Evolutionary conservation across 1,284 basidiomycete species (phyloP), one percentile per base, ranked within the genome.

Genomic region (Sporisorium exsertum): DNA sequence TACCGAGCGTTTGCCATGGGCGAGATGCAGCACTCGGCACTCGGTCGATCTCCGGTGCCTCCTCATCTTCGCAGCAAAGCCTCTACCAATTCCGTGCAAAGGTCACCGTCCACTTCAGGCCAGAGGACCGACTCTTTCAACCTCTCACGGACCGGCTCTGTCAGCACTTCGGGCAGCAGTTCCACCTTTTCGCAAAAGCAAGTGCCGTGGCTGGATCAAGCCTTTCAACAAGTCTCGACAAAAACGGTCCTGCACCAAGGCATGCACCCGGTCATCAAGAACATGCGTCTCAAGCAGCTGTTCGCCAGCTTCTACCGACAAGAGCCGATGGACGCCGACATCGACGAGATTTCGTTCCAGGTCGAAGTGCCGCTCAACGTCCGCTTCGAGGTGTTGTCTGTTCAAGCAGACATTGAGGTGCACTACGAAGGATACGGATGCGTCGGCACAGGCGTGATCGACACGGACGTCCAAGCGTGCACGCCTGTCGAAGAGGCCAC

Each of bases 161-260:
- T 64, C 16, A 71, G 68, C 53, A 64, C 59, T 0, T 58, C 65
- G 5, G 37, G 40, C 46, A 64, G 40, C 46, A 64, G 60, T 42
- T 54, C 63, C 2, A 42, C 59, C 5, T 63, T 71, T 18, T 33
- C 55, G 27, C 66, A 65, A 18, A 73, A 69, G 51, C 64, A 75
- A 27, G 75, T 82, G 27, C 68, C 77, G 3, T 82, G 80, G 80
- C 61, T 82, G 13, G 79, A 82, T 49, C 58, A 66, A 33, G 79
- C 80, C 7, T 72, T 82, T 46, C 62, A 72, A 32, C 71, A 67
- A 51, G 63, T 82, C 13, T 49, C 62, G 24, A 61, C 58, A 43
- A 54, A n/a, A n/a, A 67, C 64, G 18, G 16, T 65, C 20, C 52
- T 74, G 9, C 58, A 66, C 5, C 66, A 69, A 49, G 63, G 58